Base-by-base conservation (phyloP, 768 basidiomycete species). In the Termitomyces sp. region DNA sequence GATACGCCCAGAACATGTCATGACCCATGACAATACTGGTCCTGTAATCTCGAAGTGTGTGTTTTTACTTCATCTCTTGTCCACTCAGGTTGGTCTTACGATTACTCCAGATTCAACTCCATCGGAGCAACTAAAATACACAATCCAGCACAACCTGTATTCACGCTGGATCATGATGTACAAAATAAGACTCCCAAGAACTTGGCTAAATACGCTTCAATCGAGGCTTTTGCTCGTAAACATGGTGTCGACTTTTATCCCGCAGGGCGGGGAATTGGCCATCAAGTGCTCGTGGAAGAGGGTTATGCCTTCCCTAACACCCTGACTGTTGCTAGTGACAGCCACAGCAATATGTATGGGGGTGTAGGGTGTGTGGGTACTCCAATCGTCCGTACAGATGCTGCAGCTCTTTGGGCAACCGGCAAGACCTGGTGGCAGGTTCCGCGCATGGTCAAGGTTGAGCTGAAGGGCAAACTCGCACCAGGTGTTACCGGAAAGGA, bases 391-490 rank as follows among this genome's bases (percentile, higher is more conserved):
- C 84, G 97, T 47, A 98, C 93, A 12, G 94, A 96, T 60, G 91
- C 91, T 20, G 94, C 94, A 0, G 96, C 90, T 20, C 80, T 99
- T 11, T 99, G 97, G 97, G 94, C 97, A 12, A 98, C 97, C 0
- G 94, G 95, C 20, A 92, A 90, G 68, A 98, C 97, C 1, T 99
- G 97, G 97, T 98, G 96, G 97, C 97, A 98, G 72, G 88, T 99
- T 32, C 97, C 97, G 13, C 84, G 93, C 4, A 94, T 98, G 83
- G 84, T 99, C 68, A 94, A 91, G 56, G 96, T 98, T 57, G 94
- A 97, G 63, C 76, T 99, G 46, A 82, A 79, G 54, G 96, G 96
- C 6, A 76, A 74, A 56, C 81, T 98, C 0, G 79, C 89, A 0
- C 83, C 88, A 0, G 97, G 97, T 3, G 96, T 98, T 2, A 95